These are phyloP conservation scores for Solanum paucissectum DNA, from an alignment of 257 asterid genomes.

Conservation along the genomic window DNA sequence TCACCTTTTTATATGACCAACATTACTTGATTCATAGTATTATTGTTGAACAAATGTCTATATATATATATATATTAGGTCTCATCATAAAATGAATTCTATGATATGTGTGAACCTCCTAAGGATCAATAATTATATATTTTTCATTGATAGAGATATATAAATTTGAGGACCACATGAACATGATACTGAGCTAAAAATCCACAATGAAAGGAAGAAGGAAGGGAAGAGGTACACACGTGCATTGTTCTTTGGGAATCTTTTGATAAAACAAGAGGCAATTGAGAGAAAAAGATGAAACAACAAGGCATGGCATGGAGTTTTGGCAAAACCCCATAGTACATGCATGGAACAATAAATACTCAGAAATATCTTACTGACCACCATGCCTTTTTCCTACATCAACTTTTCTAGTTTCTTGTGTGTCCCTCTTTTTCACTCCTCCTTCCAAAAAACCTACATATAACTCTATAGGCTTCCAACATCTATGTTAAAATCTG, in stretches of 20 bases:
- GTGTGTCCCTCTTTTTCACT: background rate
- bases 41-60: background rate
- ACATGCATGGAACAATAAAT: background rate
- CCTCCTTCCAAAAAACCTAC: background rate
- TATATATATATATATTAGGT: background rate
- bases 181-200: background rate
- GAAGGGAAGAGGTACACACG: background rate
- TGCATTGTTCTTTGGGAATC: constrained; percentile 1
- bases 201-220: background rate
- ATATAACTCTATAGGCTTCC: background rate
- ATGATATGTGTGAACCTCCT: background rate
- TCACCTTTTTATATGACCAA: background rate
- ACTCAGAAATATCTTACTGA: background rate
- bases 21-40: background rate
- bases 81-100: background rate
- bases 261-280: background rate
- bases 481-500: background rate
- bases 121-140: background rate
- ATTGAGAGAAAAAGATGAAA: background rate
- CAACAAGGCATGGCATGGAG: background rate
- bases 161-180: background rate
- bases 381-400: background rate
- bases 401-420: background rate
- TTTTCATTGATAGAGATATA: background rate
- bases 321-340: background rate